phyloP scores from a whole-genome alignment of 2,329 filamentous ascomycete genomes.

The Alternaria hordeiaustralica region DNA sequence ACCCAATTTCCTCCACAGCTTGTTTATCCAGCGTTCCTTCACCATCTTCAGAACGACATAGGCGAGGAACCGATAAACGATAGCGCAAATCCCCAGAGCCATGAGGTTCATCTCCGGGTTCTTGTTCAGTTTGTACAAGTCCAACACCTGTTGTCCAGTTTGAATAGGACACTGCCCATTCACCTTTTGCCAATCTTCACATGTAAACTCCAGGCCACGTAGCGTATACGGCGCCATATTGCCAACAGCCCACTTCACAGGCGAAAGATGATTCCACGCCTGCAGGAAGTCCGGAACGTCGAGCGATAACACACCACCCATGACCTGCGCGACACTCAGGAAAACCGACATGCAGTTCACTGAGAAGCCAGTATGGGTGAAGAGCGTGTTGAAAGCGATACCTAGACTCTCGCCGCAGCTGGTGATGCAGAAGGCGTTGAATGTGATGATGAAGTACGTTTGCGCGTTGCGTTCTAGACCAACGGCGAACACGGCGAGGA shows the following conservation, averaged over 20 bases:
- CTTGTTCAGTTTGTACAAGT: slow-evolving; percentile 70
- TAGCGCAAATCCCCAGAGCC: slow-evolving; percentile 66
- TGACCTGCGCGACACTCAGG: slow-evolving; percentile 72
- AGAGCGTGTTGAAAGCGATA: slow-evolving; percentile 81
- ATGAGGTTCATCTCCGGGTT: slow-evolving; percentile 67
- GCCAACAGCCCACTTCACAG: slow-evolving; percentile 72
- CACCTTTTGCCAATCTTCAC: slow-evolving; percentile 65
- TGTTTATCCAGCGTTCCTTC: slow-evolving; percentile 59
- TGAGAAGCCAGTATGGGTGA: slow-evolving; percentile 76
- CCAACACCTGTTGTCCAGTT: slow-evolving; percentile 70
- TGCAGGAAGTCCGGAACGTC: slow-evolving; percentile 14
- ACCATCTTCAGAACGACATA: slow-evolving; percentile 64
- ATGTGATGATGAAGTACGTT: slow-evolving; percentile 72
- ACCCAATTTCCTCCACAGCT: slow-evolving; percentile 35
- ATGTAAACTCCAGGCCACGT: slow-evolving; percentile 67
- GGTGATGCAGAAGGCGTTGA: slow-evolving; percentile 75
- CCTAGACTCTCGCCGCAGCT: slow-evolving; percentile 77
- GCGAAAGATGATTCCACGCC: slow-evolving; percentile 74
- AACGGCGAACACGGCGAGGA: slow-evolving; percentile 68
- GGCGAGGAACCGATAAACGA: slow-evolving; percentile 70
- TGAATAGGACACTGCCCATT: slow-evolving; percentile 69
- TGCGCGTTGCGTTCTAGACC: slow-evolving; percentile 67
- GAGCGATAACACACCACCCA: slow-evolving; percentile 52
- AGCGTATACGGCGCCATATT: slow-evolving; percentile 72
- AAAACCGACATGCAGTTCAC: slow-evolving; percentile 75